Percentiles rank a stretch among this genome's conserved stretches.
phyloP scores from a whole-genome alignment of 441 rosid species.

The Pelargonium cotyledonis region DNA sequence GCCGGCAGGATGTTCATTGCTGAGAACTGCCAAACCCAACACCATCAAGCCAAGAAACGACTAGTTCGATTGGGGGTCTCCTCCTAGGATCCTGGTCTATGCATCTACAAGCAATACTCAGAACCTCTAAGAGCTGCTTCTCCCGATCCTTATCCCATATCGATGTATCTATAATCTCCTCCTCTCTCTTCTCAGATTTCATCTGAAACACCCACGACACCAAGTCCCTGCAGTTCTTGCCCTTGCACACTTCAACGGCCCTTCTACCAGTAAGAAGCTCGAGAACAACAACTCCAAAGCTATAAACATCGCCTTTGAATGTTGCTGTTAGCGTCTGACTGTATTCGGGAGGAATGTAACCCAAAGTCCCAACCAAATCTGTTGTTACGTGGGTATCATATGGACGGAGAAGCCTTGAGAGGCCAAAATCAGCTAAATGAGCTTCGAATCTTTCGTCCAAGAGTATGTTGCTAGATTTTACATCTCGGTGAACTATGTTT shows the following conservation, averaged over 20 bases:
- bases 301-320: constrained; percentile 66
- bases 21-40: constrained; percentile 16
- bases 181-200: constrained; percentile 47
- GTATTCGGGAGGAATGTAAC: constrained; percentile 75
- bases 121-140: constrained; percentile 43
- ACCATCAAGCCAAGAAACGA: constrained; percentile 57
- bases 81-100: constrained; percentile 41
- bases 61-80: constrained; percentile 53
- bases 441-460: constrained; percentile 55
- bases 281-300: constrained; percentile 72
- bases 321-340: constrained; percentile 70
- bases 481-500: constrained; percentile 63
- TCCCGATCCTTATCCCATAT: constrained; percentile 45
- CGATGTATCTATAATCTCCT: constrained; percentile 49
- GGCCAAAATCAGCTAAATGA: constrained; percentile 75
- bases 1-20: background rate
- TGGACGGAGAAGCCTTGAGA: constrained; percentile 57
- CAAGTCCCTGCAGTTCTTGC: constrained; percentile 47
- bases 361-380: constrained; percentile 70
- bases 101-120: constrained; percentile 56
- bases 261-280: constrained; percentile 70
- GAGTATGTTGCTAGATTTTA: constrained; percentile 69
- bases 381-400: constrained; percentile 69
- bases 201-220: constrained; percentile 50
- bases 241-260: constrained; percentile 72